These are phyloP conservation scores for Colletotrichum limetticola DNA, from an alignment of 2,329 filamentous ascomycete species.

Conservation along the genomic window DNA sequence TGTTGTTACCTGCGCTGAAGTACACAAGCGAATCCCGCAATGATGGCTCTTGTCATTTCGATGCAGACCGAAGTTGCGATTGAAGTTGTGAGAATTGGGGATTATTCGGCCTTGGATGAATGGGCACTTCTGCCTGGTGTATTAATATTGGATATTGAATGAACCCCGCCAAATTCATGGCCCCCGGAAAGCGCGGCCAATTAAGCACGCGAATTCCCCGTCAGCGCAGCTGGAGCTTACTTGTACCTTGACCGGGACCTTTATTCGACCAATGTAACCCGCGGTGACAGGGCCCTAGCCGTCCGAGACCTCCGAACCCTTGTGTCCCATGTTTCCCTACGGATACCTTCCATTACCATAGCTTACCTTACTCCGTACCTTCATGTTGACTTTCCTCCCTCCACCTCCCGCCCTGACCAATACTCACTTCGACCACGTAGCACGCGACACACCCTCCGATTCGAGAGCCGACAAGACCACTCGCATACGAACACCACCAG, in stretches of 20 bases:
- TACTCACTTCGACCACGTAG: neutral
- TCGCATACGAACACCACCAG: neutral
- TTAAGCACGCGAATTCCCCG: conserved; percentile 4
- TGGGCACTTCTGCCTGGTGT: neutral
- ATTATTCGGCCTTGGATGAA: neutral
- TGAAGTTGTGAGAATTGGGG: too few relatives aligned
- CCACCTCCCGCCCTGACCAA: neutral
- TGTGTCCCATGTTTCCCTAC: conserved; percentile 3
- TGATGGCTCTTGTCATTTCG: too few relatives aligned
- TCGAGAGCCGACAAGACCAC: neutral
- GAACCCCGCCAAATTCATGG: neutral
- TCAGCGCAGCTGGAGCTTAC: neutral
- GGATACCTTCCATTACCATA: too few relatives aligned
- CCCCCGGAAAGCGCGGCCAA: conserved; percentile 10
- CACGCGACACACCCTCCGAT: neutral
- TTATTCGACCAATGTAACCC: conserved; percentile 5
- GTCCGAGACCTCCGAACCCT: conserved; percentile 32
- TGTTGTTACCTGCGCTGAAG: too few relatives aligned
- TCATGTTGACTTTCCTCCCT: neutral
- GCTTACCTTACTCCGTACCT: neutral
- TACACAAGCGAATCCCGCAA: too few relatives aligned
- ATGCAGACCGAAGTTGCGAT: too few relatives aligned
- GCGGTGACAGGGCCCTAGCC: conserved; percentile 9
- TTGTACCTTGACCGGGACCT: conserved; percentile 6
- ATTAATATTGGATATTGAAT: neutral